Percentiles rank a stretch among this genome's conserved stretches.
These are phyloP conservation scores for Phytopythium montanum DNA, from an alignment of 352 stramenopile species.

Conservation along the genomic window DNA sequence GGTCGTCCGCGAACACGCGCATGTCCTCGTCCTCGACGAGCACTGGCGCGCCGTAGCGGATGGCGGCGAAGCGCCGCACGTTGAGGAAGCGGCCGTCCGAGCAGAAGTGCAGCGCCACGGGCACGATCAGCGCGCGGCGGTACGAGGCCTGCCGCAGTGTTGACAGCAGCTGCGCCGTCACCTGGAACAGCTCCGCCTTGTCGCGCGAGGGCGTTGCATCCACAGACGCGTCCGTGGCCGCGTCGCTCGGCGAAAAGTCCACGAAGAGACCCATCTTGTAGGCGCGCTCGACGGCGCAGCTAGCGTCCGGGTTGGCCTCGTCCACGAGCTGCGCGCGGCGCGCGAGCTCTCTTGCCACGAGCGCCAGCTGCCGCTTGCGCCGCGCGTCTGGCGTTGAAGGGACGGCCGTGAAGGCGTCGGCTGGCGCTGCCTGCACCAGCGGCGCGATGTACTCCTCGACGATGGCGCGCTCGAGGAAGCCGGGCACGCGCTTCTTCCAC, in stretches of 20 bases:
- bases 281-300: constrained; percentile 38
- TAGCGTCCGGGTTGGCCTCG: constrained; percentile 15
- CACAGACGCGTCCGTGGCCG: no score
- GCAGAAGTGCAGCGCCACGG: constrained; percentile 64
- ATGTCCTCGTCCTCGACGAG: constrained; percentile 59
- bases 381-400: not conserved
- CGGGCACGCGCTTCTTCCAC: constrained; percentile 48
- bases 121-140: constrained; percentile 48
- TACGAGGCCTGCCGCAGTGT: constrained; percentile 37
- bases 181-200: constrained; percentile 46
- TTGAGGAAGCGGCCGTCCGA: constrained; percentile 39
- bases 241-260: constrained; percentile 26
- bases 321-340: constrained; percentile 48
- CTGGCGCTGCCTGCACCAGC: constrained; percentile 18
- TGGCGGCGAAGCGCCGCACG: constrained; percentile 42
- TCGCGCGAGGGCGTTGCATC: constrained; percentile 17
- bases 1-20: constrained; percentile 53
- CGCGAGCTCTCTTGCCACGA: constrained; percentile 28
- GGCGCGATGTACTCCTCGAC: constrained; percentile 62
- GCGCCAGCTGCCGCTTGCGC: constrained; percentile 16
- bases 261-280: constrained; percentile 70
- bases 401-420: constrained; percentile 4
- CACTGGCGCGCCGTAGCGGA: constrained; percentile 62
- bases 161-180: constrained; percentile 46
- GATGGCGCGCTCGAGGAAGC: constrained; percentile 42